These are phyloP conservation scores for Candida ponderosae DNA, from an alignment of 805 yeast species.

Conservation along the genomic window DNA sequence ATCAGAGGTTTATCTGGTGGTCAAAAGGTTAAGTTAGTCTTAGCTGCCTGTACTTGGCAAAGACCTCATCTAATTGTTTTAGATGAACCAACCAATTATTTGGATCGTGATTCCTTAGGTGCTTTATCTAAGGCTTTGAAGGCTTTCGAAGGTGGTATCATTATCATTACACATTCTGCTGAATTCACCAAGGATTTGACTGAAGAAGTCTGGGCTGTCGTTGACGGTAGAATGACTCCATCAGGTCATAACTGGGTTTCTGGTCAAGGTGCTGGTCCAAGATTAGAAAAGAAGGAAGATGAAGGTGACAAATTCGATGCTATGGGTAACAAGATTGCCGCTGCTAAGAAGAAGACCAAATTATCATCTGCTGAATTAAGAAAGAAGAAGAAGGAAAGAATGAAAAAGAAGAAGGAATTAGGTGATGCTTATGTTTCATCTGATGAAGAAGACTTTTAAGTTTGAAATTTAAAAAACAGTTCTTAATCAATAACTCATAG, in stretches of 20 bases:
- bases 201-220: slow-evolving; percentile 99
- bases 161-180: slow-evolving; percentile 99
- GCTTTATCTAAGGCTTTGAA: slow-evolving; percentile 98
- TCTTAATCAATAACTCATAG: too few relatives aligned
- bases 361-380: slow-evolving; percentile 98
- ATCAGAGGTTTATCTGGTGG: slow-evolving; percentile 99
- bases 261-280: slow-evolving; percentile 99
- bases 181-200: slow-evolving; percentile 99
- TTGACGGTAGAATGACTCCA: slow-evolving; percentile 98
- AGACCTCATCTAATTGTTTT: slow-evolving; percentile 99
- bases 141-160: slow-evolving; percentile 99
- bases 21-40: slow-evolving; percentile 98
- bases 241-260: slow-evolving; percentile 99
- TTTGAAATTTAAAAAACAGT: too few relatives aligned
- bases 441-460: slow-evolving; percentile 71
- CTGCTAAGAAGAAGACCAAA: slow-evolving; percentile 94
- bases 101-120: slow-evolving; percentile 99
- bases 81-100: slow-evolving; percentile 99
- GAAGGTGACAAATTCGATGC: slow-evolving; percentile 99
- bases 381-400: slow-evolving; percentile 99
- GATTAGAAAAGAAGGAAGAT: slow-evolving; percentile 91
- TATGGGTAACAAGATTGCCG: slow-evolving; percentile 99
- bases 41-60: slow-evolving; percentile 99
- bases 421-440: slow-evolving; percentile 99
- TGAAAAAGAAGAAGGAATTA: slow-evolving; percentile 99